Evolutionary conservation across 2,329 filamentous ascomycete genomes (phyloP).

Genomic region (Aureobasidium melanogenum): DNA sequence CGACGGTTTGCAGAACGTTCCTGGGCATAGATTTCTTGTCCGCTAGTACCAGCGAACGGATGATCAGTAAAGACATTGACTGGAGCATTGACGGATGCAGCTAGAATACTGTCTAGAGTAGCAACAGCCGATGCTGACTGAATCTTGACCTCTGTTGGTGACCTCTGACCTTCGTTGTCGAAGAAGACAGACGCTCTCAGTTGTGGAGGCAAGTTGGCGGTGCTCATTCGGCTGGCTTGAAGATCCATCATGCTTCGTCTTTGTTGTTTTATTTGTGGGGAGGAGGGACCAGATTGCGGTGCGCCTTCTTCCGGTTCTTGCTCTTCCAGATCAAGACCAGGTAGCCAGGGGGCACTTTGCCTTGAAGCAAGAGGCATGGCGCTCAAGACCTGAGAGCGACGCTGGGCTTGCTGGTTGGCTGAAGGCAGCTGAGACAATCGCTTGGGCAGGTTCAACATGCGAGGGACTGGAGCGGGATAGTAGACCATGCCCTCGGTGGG

Average conservation of each 20-base stretch:
- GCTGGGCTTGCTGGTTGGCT: conserved; percentile 54
- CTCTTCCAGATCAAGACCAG: conserved; percentile 12
- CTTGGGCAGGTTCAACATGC: conserved; percentile 85
- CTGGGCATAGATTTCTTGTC: conserved; percentile 63
- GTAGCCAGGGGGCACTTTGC: conserved; percentile 43
- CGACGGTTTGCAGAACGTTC: conserved; percentile 23
- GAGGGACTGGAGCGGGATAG: conserved; percentile 89
- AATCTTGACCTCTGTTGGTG: conserved; percentile 45
- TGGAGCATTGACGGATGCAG: conserved; percentile 79
- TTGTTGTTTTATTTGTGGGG: conserved; percentile 17
- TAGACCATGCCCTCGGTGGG: conserved; percentile 79
- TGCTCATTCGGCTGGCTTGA: background rate
- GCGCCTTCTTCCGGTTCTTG: background rate
- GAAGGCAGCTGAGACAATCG: conserved; percentile 70
- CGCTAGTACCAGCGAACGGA: conserved; percentile 66
- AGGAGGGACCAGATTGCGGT: conserved; percentile 11
- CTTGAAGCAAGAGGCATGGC: conserved; percentile 48
- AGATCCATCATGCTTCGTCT: conserved; percentile 30
- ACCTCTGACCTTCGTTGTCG: conserved; percentile 40
- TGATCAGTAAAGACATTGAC: conserved; percentile 90
- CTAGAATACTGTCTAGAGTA: conserved; percentile 83
- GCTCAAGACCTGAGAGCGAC: conserved; percentile 64
- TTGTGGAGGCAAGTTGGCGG: conserved; percentile 64
- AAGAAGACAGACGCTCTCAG: conserved; percentile 89
- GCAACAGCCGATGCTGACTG: conserved; percentile 74